These are phyloP conservation scores for Nemania bipapillata DNA, from an alignment of 2,329 filamentous ascomycete genomes.

Conservation along the genomic window DNA sequence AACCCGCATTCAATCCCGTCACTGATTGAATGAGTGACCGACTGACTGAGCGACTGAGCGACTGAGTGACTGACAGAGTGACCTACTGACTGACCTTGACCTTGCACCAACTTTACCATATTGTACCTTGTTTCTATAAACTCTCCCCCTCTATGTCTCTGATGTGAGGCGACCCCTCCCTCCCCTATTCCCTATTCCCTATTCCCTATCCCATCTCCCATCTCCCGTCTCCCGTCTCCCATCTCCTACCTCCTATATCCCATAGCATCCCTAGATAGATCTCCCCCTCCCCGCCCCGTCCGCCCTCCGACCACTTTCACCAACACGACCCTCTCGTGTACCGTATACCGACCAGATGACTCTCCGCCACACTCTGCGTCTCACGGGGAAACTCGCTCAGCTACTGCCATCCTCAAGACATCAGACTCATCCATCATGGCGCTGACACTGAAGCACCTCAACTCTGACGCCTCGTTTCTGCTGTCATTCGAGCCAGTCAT, in stretches of 20 bases:
- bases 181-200: too few relatives aligned
- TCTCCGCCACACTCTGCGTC: slow-evolving; percentile 22
- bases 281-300: background rate
- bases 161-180: slow-evolving; percentile 16
- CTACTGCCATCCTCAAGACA: slow-evolving; percentile 18
- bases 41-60: too few relatives aligned
- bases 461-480: slow-evolving; percentile 72
- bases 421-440: slow-evolving; percentile 61
- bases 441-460: slow-evolving; percentile 71
- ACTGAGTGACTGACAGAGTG: too few relatives aligned
- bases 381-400: slow-evolving; percentile 17
- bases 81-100: too few relatives aligned
- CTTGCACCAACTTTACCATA: too few relatives aligned
- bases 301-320: background rate
- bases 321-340: background rate
- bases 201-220: too few relatives aligned
- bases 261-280: slow-evolving; percentile 5
- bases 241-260: too few relatives aligned
- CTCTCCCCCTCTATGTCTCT: slow-evolving; percentile 10
- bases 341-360: slow-evolving; percentile 35
- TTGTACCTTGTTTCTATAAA: slow-evolving; percentile 29
- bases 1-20: slow-evolving; percentile 25
- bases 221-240: too few relatives aligned
- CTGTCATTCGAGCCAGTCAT: slow-evolving; percentile 68
- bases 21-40: too few relatives aligned